Base-by-base conservation (phyloP, 2,329 filamentous ascomycete genomes). In the Pestalotiopsis sp. region DNA sequence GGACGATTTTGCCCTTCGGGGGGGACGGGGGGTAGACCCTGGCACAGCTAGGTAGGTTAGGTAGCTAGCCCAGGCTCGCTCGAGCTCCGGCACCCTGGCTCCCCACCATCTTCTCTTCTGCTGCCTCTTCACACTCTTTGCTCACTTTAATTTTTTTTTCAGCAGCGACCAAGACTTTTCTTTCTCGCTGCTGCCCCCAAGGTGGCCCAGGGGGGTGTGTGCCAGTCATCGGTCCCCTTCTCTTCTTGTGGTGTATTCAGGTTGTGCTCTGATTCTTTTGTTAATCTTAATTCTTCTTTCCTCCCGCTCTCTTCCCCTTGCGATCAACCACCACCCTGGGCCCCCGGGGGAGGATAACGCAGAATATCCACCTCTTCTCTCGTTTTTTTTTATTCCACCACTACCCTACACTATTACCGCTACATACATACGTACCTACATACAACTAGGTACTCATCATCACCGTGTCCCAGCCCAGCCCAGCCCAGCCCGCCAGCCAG, bases 21-120 rank as follows among this genome's bases (percentile, higher is more conserved):
- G 65, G 45, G 45, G 52, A 61, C 65, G 23, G 23, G 65, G 65
- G 65, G 65, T 67, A 20, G 27, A 27, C 39, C 52, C 52, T 61
- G 52, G 52, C n/a, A 52, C 45, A 52, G 45, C 45, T 52, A 52
- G 57, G 13, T 27, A 59, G 27, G 31, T 36, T 23, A 17, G 27
- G 23, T 36, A 59, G 12, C 39, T 52, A 67, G 52, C 38, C 65
- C 65, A 67, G 27, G 20, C 65, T 27, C 56, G 17, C 49, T 56
- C 45, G 14, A 56, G 20, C 49, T 61, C 65, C 27, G 49, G n/a
- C 52, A 27, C 65, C 65, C 65, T 36, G 39, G 65, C 39, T 59
- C 65, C 59, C 65, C 65, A 67, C 65, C 52, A 38, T 61, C 52
- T 66, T 23, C 20, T 25, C 27, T 49, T 20, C 7, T 20, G 17